These are phyloP conservation scores for Daldinia loculata DNA, from an alignment of 495 filamentous ascomycete species.

Conservation along the genomic window DNA sequence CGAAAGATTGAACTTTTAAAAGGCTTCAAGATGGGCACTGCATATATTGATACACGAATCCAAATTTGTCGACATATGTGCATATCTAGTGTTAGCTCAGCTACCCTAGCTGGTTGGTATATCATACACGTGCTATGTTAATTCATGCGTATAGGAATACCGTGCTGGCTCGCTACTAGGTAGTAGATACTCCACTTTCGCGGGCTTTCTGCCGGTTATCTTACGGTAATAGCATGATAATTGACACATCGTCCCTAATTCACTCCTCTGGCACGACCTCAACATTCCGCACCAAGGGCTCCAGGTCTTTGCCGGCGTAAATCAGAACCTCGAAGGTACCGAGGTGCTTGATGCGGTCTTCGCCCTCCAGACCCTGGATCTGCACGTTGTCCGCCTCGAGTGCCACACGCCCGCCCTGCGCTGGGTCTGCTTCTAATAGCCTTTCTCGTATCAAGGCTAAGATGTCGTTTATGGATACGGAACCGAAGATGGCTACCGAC, in stretches of 20 bases:
- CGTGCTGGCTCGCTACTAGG: not conserved
- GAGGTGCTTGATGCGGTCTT: slow-evolving; percentile 52
- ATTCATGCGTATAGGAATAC: not conserved
- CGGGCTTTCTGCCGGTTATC: not conserved
- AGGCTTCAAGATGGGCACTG: slow-evolving; percentile 4
- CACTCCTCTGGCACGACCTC: slow-evolving; percentile 46
- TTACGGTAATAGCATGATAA: not conserved
- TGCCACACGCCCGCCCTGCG: slow-evolving; percentile 44
- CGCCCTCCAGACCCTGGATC: slow-evolving; percentile 46
- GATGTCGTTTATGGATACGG: slow-evolving; percentile 52
- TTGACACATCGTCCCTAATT: not conserved
- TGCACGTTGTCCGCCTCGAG: slow-evolving; percentile 47
- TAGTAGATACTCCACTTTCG: not conserved
- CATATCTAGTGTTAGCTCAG: slow-evolving; percentile 17
- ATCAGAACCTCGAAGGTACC: slow-evolving; percentile 53
- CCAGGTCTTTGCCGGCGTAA: slow-evolving; percentile 20
- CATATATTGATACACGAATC: slow-evolving; percentile 6
- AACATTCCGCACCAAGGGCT: slow-evolving; percentile 46
- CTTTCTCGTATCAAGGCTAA: slow-evolving; percentile 43
- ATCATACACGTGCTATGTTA: slow-evolving; percentile 30
- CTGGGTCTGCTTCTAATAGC: slow-evolving; percentile 39
- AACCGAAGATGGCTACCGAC: slow-evolving; percentile 51
- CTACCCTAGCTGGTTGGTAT: slow-evolving; percentile 17
- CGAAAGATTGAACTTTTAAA: not conserved
- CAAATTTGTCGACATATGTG: slow-evolving; percentile 15